Conservation (phyloP, 768 basidiomycete species). For the Ramaria sp. region DNA sequence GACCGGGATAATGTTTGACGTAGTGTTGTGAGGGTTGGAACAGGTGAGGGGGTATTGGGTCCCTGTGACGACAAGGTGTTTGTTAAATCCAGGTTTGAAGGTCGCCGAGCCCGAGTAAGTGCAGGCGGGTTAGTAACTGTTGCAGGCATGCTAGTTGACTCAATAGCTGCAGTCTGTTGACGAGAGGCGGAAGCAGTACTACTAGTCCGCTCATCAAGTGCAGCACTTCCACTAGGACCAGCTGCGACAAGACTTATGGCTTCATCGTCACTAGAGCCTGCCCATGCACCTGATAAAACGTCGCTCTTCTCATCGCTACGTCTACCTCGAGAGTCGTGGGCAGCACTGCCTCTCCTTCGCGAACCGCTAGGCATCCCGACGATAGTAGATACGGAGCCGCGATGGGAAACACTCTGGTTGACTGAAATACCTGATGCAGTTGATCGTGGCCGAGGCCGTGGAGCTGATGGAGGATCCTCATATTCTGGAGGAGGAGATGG, state of each 20-base stretch:
- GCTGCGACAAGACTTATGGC: constrained; percentile 77
- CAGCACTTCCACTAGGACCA: constrained; percentile 70
- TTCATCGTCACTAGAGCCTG: constrained; percentile 69
- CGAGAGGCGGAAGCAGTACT: constrained; percentile 17
- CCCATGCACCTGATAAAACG: constrained; percentile 2
- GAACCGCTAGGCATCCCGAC: constrained; percentile 36
- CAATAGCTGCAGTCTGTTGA: constrained; percentile 21
- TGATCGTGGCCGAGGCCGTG: constrained; percentile 24
- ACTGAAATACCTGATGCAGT: constrained; percentile 34
- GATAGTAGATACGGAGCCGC: constrained; percentile 49
- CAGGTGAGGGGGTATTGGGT: constrained; percentile 37
- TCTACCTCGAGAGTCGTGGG: background rate
- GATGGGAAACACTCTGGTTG: constrained; percentile 33
- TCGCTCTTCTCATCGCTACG: constrained; percentile 1
- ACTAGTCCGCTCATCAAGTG: constrained; percentile 77
- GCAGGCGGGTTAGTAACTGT: background rate
- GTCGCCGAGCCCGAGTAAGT: constrained; percentile 26
- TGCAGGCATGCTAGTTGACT: constrained; percentile 17
- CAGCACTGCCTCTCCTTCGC: constrained; percentile 17
- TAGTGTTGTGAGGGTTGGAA: constrained; percentile 51
- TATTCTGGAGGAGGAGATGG: constrained; percentile 18
- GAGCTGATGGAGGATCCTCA: constrained; percentile 19
- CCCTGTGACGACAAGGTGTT: constrained; percentile 26
- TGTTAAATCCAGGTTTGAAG: constrained; percentile 57
- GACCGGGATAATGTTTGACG: constrained; percentile 49